These are phyloP conservation scores for Aspergillus flavus DNA, from an alignment of 2,329 filamentous ascomycete genomes.

Conservation along the genomic window DNA sequence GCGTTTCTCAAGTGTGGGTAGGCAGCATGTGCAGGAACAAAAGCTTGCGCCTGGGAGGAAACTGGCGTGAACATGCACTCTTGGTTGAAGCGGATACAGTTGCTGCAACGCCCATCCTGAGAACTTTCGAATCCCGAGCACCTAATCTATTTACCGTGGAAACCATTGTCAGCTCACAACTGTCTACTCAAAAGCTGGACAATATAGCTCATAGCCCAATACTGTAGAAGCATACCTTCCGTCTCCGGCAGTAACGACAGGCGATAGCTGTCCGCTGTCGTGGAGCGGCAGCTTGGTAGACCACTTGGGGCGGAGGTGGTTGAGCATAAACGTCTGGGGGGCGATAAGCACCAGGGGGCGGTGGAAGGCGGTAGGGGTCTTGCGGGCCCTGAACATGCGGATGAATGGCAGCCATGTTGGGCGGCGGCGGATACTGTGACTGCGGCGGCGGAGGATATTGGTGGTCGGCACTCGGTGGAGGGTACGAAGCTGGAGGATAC, in stretches of 20 bases:
- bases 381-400: slow-evolving; percentile 43
- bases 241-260: slow-evolving; percentile 54
- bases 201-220: neutral
- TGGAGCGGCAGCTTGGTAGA: slow-evolving; percentile 50
- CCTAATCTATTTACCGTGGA: slow-evolving; percentile 59
- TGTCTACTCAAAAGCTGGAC: neutral
- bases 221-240: slow-evolving; percentile 46
- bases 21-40: slow-evolving; percentile 71
- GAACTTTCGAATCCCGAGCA: slow-evolving; percentile 75
- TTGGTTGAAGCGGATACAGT: slow-evolving; percentile 73
- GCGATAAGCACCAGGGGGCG: slow-evolving; percentile 46
- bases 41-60: slow-evolving; percentile 72
- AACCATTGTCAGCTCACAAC: slow-evolving; percentile 13
- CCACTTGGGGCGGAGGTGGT: slow-evolving; percentile 41
- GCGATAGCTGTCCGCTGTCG: slow-evolving; percentile 56
- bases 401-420: slow-evolving; percentile 47
- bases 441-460: slow-evolving; percentile 38
- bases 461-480: slow-evolving; percentile 34
- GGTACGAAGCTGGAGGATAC: slow-evolving; percentile 38
- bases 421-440: slow-evolving; percentile 39
- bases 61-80: slow-evolving; percentile 78
- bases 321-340: slow-evolving; percentile 45
- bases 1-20: slow-evolving; percentile 57
- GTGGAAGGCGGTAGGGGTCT: slow-evolving; percentile 48
- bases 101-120: slow-evolving; percentile 71